Evolutionary conservation across 2,329 filamentous ascomycete genomes (phyloP).

Genomic region (Neopestalotiopsis clavispora): DNA sequence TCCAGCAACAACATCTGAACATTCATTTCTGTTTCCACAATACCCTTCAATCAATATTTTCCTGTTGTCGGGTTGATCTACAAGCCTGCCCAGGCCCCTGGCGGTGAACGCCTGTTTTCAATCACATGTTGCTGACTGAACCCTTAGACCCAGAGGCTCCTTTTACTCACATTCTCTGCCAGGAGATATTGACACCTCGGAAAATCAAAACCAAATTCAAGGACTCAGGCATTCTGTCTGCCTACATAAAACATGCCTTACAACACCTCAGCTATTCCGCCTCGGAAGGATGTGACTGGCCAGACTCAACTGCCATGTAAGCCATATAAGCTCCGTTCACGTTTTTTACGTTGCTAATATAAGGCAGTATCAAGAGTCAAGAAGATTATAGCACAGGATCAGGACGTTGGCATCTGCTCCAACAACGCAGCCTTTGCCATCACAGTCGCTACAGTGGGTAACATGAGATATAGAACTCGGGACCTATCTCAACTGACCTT

Average conservation of each 20-base stretch:
- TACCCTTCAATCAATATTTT: background rate
- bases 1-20: no score
- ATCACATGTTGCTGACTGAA: background rate
- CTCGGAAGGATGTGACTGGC: constrained; percentile 81
- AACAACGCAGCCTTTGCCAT: constrained; percentile 95
- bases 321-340: constrained; percentile 37
- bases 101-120: background rate
- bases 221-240: background rate
- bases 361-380: constrained; percentile 86
- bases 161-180: background rate
- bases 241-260: constrained; percentile 72
- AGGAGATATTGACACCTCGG: background rate
- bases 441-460: constrained; percentile 79
- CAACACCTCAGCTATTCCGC: constrained; percentile 84
- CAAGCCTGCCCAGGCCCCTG: background rate
- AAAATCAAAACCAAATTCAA: background rate
- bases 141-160: background rate
- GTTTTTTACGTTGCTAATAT: constrained; percentile 13
- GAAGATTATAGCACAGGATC: constrained; percentile 89
- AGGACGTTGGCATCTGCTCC: constrained; percentile 84
- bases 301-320: constrained; percentile 83
- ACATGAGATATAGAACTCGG: background rate
- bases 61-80: background rate
- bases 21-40: no score
- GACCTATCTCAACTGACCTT: background rate